Evolutionary conservation across 73 alveolate genomes (phyloP).

Genomic region (Paramecium caudatum): DNA sequence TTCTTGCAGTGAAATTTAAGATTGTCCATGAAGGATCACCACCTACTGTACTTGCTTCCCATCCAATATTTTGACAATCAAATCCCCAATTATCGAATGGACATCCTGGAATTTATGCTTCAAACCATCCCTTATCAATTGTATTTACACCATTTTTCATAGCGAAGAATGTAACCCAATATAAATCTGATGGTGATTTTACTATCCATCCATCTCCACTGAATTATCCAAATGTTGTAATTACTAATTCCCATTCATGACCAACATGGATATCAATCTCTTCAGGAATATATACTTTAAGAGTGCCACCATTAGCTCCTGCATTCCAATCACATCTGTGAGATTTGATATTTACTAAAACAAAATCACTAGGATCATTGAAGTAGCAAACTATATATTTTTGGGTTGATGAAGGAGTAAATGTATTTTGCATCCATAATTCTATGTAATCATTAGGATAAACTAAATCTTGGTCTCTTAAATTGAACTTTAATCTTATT

Average conservation of each 20-base stretch:
- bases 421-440: conserved; percentile 4
- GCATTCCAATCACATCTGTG: conserved; percentile 66
- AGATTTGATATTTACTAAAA: conserved; percentile 60
- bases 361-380: conserved; percentile 57
- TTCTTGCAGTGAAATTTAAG: conserved; percentile 53
- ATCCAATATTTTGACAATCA: conserved; percentile 37
- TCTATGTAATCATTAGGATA: conserved; percentile 71
- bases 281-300: conserved; percentile 64
- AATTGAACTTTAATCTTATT: conserved; percentile 29
- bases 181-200: conserved; percentile 65
- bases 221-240: conserved; percentile 34
- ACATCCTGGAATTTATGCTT: conserved; percentile 74
- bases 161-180: conserved; percentile 62
- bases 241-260: conserved; percentile 52
- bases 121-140: conserved; percentile 70
- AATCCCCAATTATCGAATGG: conserved; percentile 68
- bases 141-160: conserved; percentile 31
- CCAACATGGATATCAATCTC: conserved; percentile 47
- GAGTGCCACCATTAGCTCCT: conserved; percentile 35
- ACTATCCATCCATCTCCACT: conserved; percentile 56
- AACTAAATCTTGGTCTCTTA: conserved; percentile 50
- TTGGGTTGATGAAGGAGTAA: conserved; percentile 4
- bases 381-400: conserved; percentile 61
- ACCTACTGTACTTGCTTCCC: conserved; percentile 60
- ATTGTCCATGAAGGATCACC: conserved; percentile 66